Conservation (phyloP, 345 rosid genomes). For the Camelina laxa region DNA sequence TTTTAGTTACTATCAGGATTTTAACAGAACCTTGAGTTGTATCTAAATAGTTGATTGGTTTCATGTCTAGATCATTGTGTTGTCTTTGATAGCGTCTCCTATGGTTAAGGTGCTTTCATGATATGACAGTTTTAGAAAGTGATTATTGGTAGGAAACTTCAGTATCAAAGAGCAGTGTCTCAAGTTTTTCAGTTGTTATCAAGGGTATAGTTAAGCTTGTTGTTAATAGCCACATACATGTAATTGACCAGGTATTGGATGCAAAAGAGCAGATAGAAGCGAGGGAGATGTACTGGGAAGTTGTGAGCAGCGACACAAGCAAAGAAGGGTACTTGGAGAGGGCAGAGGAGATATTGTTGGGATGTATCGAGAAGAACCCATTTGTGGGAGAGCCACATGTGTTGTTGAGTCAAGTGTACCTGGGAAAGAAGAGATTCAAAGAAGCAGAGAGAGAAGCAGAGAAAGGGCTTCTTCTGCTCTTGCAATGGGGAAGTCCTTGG, state of each 20-base stretch:
- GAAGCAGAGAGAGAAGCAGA: slow-evolving; percentile 70
- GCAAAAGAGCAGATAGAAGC: slow-evolving; percentile 65
- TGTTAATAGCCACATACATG: slow-evolving; percentile 15
- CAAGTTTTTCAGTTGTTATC: neutral
- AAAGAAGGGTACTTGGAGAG: slow-evolving; percentile 51
- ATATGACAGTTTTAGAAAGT: neutral
- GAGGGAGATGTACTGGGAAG: slow-evolving; percentile 81
- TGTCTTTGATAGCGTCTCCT: neutral
- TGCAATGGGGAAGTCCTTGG: slow-evolving; percentile 97
- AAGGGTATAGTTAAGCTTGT: neutral
- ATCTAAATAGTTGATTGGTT: neutral
- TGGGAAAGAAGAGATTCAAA: slow-evolving; percentile 63
- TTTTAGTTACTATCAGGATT: neutral
- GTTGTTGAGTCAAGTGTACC: slow-evolving; percentile 67
- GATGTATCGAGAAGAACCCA: slow-evolving; percentile 69
- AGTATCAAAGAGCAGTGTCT: neutral
- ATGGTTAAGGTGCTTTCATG: slow-evolving; percentile 4
- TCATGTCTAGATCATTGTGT: neutral
- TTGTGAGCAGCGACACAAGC: slow-evolving; percentile 56
- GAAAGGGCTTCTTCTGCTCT: slow-evolving; percentile 63
- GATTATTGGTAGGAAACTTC: slow-evolving; percentile 1
- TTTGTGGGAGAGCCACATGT: slow-evolving; percentile 85
- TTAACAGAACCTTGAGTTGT: neutral
- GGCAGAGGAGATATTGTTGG: slow-evolving; percentile 57
- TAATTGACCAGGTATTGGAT: slow-evolving; percentile 49